Evolutionary conservation across 1,139 yeast species (phyloP), one percentile per base, ranked within the genome.

Genomic region (Komagataea norvegica): DNA sequence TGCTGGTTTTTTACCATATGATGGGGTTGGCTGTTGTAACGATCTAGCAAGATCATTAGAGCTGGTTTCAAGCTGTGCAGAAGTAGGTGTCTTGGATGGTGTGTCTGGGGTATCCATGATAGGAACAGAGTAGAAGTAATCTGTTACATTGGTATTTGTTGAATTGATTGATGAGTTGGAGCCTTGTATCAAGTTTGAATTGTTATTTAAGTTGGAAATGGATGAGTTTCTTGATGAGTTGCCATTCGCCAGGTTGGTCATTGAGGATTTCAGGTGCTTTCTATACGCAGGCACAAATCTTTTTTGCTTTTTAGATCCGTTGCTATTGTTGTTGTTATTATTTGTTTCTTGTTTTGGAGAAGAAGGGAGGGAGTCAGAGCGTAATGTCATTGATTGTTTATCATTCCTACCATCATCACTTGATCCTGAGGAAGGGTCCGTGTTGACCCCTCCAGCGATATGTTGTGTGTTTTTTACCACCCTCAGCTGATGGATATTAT

Each of bases 271-370:
- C 35, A 60, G 44, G 39, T 56, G 59, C 43, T 58, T 60, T 43
- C 61, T 56, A 40, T 64, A 64, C 9, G 68, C 68, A 10, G 68
- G 68, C 6, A 59, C 56, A 40, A 51, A 62, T 39, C 58, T 47
- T 37, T 47, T 49, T 46, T 41, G 50, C 38, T 44, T 51, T 13
- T 30, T n/a, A n/a, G n/a, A n/a, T n/a, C n/a, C n/a, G n/a, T n/a
- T n/a, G n/a, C n/a, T n/a, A n/a, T n/a, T n/a, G n/a, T n/a, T n/a
- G n/a, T n/a, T n/a, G n/a, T n/a, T 19, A 6, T 17, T 22, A 40
- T 45, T 18, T 32, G 36, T 13, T 31, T 41, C 10, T 38, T 36
- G 29, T 2, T 38, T 32, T 26, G 41, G 37, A 10, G 41, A 37
- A 3, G 41, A 24, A 4, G 40, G 32, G 28, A 29, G 31, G 33